A percentile compares a stretch with the other conserved stretches of the same genome.
phyloP scores from a whole-genome alignment of 2,329 filamentous ascomycete species.

The Elsinoe ampelina region DNA sequence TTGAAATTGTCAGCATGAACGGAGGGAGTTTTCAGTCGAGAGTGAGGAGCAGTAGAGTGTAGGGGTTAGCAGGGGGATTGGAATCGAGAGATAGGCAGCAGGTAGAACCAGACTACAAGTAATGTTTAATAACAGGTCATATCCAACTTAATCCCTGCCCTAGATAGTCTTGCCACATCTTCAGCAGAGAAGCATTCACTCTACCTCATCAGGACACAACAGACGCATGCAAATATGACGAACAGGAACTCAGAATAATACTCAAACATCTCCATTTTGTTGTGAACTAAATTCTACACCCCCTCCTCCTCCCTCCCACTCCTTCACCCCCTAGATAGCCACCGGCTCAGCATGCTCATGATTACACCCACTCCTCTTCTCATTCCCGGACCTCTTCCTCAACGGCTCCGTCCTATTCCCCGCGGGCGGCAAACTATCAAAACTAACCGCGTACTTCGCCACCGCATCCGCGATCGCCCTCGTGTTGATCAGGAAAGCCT shows the following conservation, averaged over 20 bases:
- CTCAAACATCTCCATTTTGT: neutral
- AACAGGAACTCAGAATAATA: neutral
- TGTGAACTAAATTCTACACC: slow-evolving; percentile 1
- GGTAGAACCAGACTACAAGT: too few species aligned
- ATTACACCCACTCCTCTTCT: slow-evolving; percentile 6
- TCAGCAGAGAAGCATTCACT: too few species aligned
- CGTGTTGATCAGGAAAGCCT: slow-evolving; percentile 47
- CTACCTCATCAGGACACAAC: neutral
- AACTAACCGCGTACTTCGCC: slow-evolving; percentile 32
- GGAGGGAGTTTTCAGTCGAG: too few species aligned
- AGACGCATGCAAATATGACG: neutral
- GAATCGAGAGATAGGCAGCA: too few species aligned
- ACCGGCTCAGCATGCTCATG: slow-evolving; percentile 8
- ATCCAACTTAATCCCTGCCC: too few species aligned
- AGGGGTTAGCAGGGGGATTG: too few species aligned
- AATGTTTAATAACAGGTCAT: too few species aligned
- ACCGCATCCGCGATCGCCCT: slow-evolving; percentile 35
- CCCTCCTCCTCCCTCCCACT: neutral
- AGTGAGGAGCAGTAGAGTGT: too few species aligned
- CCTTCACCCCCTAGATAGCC: neutral
- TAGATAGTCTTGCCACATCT: too few species aligned
- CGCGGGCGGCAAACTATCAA: slow-evolving; percentile 19
- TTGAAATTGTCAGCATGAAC: too few species aligned
- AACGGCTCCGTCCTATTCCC: neutral
- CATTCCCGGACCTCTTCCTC: neutral